Evolutionary conservation across 2,329 filamentous ascomycete genomes (phyloP).

Genomic region (Tolypocladium inflatum): DNA sequence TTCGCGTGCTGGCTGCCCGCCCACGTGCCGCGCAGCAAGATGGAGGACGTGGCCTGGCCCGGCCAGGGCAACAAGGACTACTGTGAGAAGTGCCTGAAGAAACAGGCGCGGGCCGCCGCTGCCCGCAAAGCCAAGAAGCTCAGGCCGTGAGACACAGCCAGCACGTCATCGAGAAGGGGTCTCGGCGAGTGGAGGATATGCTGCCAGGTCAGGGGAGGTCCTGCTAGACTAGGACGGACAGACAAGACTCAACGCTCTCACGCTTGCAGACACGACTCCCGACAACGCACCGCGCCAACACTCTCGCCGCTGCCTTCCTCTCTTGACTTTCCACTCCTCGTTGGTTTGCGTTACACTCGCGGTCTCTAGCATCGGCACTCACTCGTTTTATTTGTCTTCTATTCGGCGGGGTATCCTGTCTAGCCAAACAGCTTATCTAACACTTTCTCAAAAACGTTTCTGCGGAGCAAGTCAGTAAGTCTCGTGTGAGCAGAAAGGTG

Average conservation of each 20-base stretch:
- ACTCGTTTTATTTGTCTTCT: not conserved
- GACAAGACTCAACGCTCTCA: not conserved
- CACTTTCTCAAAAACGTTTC: constrained; percentile 11
- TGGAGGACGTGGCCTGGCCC: not conserved
- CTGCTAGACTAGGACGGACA: not conserved
- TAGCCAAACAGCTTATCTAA: constrained; percentile 11
- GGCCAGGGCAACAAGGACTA: not conserved
- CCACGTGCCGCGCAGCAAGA: not conserved
- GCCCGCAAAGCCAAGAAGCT: not conserved
- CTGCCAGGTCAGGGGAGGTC: not conserved
- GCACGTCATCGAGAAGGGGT: no score
- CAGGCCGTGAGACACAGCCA: not conserved
- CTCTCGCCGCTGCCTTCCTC: not conserved
- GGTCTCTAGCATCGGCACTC: not conserved
- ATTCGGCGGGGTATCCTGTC: not conserved
- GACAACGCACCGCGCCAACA: not conserved
- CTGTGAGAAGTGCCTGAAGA: not conserved
- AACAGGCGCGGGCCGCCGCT: not conserved
- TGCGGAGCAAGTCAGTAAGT: not conserved
- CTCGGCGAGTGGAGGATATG: not conserved
- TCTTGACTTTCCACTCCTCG: not conserved
- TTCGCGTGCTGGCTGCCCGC: not conserved
- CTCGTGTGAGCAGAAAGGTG: not conserved
- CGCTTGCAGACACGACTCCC: not conserved
- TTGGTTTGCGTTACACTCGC: not conserved